Evolutionary conservation across 2,329 filamentous ascomycete genomes (phyloP).

Genomic region (Alternaria sp.): DNA sequence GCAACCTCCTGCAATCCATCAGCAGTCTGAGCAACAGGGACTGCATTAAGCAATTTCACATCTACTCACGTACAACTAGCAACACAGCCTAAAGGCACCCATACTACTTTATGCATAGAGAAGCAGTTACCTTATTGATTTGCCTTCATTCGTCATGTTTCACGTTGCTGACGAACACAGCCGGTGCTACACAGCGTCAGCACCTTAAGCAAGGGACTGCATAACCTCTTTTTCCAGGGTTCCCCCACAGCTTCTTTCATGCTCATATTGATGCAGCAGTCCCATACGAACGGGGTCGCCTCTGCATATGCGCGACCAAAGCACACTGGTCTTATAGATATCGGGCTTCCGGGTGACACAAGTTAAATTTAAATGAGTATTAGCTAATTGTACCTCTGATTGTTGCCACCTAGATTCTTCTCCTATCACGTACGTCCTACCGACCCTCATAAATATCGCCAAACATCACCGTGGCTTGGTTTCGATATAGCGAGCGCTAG

Average conservation of each 20-base stretch:
- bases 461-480: not conserved
- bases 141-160: constrained; percentile 13
- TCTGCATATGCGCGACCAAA: not conserved
- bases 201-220: constrained; percentile 13
- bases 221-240: constrained; percentile 5
- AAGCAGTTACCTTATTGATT: not conserved
- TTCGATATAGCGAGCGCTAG: not conserved
- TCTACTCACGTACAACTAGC: not conserved
- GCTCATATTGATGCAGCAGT: constrained; percentile 14
- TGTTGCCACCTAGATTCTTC: constrained; percentile 4
- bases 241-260: constrained; percentile 8
- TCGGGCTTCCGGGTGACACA: not conserved
- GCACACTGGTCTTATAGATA: not conserved
- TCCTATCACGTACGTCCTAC: not conserved
- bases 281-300: constrained; percentile 5
- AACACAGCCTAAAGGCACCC: constrained; percentile 13
- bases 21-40: not conserved
- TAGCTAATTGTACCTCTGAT: not conserved
- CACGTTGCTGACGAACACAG: constrained; percentile 12
- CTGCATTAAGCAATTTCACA: not conserved
- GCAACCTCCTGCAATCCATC: not conserved
- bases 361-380: not conserved
- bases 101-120: not conserved
- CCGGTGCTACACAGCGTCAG: constrained; percentile 4
- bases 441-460: not conserved